These are phyloP conservation scores for Fusarium aywerte DNA, from an alignment of 2,329 filamentous ascomycete species.

Conservation along the genomic window DNA sequence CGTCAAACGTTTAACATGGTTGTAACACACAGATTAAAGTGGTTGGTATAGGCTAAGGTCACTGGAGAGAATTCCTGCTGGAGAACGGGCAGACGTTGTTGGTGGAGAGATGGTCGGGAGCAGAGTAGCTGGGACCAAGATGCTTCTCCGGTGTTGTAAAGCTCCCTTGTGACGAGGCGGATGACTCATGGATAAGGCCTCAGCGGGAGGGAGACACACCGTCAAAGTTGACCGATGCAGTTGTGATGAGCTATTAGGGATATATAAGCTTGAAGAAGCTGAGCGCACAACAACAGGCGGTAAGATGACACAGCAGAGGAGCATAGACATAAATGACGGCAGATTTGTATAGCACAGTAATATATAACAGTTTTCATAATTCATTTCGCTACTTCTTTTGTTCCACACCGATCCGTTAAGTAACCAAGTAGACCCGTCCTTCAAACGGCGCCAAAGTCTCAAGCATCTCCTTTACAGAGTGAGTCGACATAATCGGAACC, in stretches of 20 bases:
- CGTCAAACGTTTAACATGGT: slow-evolving; percentile 44
- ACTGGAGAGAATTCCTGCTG: background rate
- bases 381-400: background rate
- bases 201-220: background rate
- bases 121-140: accelerated
- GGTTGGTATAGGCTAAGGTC: slow-evolving; percentile 14
- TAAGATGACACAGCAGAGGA: background rate
- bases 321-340: too few relatives aligned
- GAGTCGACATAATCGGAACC: slow-evolving; percentile 47
- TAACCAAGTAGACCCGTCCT: slow-evolving; percentile 47
- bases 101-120: background rate
- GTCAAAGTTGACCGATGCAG: background rate
- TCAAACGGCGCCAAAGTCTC: slow-evolving; percentile 46
- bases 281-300: too few relatives aligned
- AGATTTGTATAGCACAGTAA: too few relatives aligned
- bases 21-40: slow-evolving; percentile 39
- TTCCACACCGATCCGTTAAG: background rate
- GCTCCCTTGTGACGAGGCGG: background rate
- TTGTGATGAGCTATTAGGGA: background rate
- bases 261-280: accelerated
- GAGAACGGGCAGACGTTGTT: background rate
- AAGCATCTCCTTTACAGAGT: slow-evolving; percentile 25
- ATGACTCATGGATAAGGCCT: slow-evolving; percentile 12
- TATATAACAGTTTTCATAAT: background rate
- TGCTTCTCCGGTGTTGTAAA: background rate